Evolutionary conservation across 345 rosid genomes (phyloP).

Genomic region (Corchorus capsularis): DNA sequence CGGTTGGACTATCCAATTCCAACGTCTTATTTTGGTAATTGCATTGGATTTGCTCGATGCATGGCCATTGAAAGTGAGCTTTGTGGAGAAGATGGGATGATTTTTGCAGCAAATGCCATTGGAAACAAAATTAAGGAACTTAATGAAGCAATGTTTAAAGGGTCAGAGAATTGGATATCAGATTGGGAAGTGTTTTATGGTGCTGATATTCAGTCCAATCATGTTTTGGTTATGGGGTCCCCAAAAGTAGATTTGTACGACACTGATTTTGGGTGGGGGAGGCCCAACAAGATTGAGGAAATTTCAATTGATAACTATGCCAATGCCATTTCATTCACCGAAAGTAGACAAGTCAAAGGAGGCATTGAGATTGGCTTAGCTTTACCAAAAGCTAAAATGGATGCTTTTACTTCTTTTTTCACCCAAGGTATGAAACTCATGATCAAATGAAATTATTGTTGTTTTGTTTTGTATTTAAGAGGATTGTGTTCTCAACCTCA

Average conservation of each 20-base stretch:
- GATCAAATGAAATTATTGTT: no score
- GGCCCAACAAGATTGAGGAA: slow-evolving; percentile 46
- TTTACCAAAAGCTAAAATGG: slow-evolving; percentile 23
- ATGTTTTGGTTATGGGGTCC: slow-evolving; percentile 36
- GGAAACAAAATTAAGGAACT: slow-evolving; percentile 12
- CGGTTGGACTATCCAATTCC: neutral
- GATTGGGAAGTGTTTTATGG: slow-evolving; percentile 18
- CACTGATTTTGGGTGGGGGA: slow-evolving; percentile 52
- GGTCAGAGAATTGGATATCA: slow-evolving; percentile 13
- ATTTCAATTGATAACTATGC: slow-evolving; percentile 26
- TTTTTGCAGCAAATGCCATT: slow-evolving; percentile 7
- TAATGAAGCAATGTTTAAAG: neutral
- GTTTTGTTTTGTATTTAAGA: no score
- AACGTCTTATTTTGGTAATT: slow-evolving; percentile 11
- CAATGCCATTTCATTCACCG: slow-evolving; percentile 30
- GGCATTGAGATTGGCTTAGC: slow-evolving; percentile 48
- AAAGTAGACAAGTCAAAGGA: slow-evolving; percentile 33
- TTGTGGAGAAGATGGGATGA: slow-evolving; percentile 8
- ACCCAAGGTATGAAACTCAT: slow-evolving; percentile 16
- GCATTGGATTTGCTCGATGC: slow-evolving; percentile 14
- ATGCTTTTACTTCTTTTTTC: slow-evolving; percentile 18
- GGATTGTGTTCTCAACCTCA: no score
- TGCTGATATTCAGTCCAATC: neutral
- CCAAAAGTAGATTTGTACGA: slow-evolving; percentile 43
- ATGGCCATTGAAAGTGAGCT: neutral